Percentiles rank a stretch among this genome's conserved stretches.
Evolutionary conservation across 1,284 basidiomycete genomes (phyloP).

Genomic region (Rhodotorula sp.): DNA sequence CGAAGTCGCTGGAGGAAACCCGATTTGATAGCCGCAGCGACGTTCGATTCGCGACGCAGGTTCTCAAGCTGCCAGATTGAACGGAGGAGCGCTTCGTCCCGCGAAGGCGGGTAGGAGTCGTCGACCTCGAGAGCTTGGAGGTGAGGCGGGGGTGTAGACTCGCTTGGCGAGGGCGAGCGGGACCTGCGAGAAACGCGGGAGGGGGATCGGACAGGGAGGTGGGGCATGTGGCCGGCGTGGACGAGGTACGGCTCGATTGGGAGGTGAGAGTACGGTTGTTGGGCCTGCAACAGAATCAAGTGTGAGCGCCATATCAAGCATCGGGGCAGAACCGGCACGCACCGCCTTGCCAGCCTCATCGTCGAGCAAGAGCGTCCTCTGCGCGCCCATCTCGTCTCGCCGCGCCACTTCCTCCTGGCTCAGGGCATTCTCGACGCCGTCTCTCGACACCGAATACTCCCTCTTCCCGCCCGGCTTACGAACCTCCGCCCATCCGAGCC

Average conservation of each 20-base stretch:
- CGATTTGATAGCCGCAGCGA: constrained; percentile 2
- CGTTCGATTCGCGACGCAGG: constrained; percentile 10
- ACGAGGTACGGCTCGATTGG: constrained; percentile 33
- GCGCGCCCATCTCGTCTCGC: constrained; percentile 16
- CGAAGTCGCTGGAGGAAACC: background rate
- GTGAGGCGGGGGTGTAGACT: background rate
- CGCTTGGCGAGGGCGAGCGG: too few relatives aligned
- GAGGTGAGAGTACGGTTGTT: constrained; percentile 33
- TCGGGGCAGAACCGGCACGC: background rate
- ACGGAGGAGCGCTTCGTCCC: constrained; percentile 4
- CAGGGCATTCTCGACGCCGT: too few relatives aligned
- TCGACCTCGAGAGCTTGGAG: constrained; percentile 2
- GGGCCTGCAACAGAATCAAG: constrained; percentile 7
- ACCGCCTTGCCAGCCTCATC: constrained; percentile 35
- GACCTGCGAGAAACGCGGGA: background rate
- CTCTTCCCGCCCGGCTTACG: background rate
- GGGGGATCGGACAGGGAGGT: background rate
- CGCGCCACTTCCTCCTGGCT: background rate
- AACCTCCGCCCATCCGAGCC: background rate
- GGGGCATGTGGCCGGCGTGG: constrained; percentile 10
- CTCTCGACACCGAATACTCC: background rate
- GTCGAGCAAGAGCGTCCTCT: constrained; percentile 32
- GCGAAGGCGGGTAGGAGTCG: background rate
- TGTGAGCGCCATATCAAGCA: too few relatives aligned
- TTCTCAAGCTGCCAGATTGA: constrained; percentile 21